phyloP scores from a whole-genome alignment of 2,329 filamentous ascomycete genomes.

The Chrysoporthe austroafricana region DNA sequence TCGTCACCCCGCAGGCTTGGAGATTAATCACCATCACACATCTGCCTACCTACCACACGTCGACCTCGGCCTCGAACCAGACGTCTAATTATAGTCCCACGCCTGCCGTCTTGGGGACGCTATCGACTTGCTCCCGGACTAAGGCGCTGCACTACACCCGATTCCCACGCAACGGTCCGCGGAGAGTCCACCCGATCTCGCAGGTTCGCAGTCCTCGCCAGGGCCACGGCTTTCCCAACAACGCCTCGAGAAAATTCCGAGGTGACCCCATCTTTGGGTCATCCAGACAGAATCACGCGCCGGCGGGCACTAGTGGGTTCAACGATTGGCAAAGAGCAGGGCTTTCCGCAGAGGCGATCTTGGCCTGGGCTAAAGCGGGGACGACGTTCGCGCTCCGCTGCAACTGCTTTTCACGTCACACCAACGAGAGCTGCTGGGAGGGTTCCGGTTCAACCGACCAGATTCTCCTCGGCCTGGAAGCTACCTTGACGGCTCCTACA shows the following conservation, averaged over 20 bases:
- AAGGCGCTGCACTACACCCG: not conserved
- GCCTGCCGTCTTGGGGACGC: constrained; percentile 1
- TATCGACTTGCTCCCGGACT: not conserved
- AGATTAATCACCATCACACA: constrained; percentile 1
- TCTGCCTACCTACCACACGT: not conserved
- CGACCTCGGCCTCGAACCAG: not conserved
- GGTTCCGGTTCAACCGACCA: constrained; percentile 14
- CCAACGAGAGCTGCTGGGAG: constrained; percentile 17
- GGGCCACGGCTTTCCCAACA: not conserved
- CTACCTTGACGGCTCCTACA: not conserved
- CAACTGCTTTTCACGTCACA: constrained; percentile 24
- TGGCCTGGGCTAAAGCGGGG: constrained; percentile 23
- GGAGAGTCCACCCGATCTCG: constrained; percentile 1
- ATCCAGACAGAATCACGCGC: constrained; percentile 24
- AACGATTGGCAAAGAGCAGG: constrained; percentile 20
- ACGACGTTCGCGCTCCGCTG: constrained; percentile 19
- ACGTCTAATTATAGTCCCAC: constrained; percentile 1
- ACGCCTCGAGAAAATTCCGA: not conserved
- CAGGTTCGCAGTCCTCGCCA: not conserved
- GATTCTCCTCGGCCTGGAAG: constrained; percentile 9
- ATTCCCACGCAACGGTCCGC: not conserved
- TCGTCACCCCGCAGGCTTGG: constrained; percentile 15
- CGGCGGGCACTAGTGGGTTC: constrained; percentile 23
- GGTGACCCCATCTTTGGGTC: not conserved
- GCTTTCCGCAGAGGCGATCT: constrained; percentile 19